These are phyloP conservation scores for Cyclocybe cylindracea DNA, from an alignment of 768 basidiomycete genomes.

Conservation along the genomic window DNA sequence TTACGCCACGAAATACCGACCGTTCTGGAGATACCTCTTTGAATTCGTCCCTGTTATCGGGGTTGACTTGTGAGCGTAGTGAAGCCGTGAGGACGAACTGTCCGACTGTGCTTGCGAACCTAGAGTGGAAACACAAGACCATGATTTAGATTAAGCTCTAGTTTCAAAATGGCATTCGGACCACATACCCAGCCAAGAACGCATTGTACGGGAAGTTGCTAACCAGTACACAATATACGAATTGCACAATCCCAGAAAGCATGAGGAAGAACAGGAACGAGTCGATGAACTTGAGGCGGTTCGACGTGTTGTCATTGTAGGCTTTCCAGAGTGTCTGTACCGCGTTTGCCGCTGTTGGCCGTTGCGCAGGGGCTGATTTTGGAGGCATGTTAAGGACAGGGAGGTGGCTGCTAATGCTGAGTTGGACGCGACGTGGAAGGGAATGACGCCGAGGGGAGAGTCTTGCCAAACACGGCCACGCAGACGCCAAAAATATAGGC, in stretches of 20 bases:
- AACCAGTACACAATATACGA: conserved; percentile 87
- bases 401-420: conserved; percentile 2
- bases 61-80: conserved; percentile 89
- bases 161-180: background rate
- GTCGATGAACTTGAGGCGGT: conserved; percentile 93
- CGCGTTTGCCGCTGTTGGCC: conserved; percentile 35
- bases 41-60: conserved; percentile 79
- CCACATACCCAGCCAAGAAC: conserved; percentile 87
- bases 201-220: conserved; percentile 98
- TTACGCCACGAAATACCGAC: conserved; percentile 42
- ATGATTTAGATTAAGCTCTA: background rate
- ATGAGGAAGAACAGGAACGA: conserved; percentile 90
- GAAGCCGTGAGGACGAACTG: conserved; percentile 97
- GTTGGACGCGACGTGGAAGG: conserved; percentile 37
- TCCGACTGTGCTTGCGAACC: conserved; percentile 91
- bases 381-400: conserved; percentile 31
- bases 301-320: conserved; percentile 75
- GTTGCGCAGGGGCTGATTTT: conserved; percentile 29
- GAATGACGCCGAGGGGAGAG: conserved; percentile 20
- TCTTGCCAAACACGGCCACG: conserved; percentile 33
- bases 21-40: conserved; percentile 92
- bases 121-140: conserved; percentile 25
- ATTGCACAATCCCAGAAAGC: conserved; percentile 87
- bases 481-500: conserved; percentile 18
- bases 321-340: conserved; percentile 69